Percentiles rank a stretch among this genome's conserved stretches.
phyloP scores from a whole-genome alignment of 176 grass and related monocot species.

The Urochloa ruziziensis region DNA sequence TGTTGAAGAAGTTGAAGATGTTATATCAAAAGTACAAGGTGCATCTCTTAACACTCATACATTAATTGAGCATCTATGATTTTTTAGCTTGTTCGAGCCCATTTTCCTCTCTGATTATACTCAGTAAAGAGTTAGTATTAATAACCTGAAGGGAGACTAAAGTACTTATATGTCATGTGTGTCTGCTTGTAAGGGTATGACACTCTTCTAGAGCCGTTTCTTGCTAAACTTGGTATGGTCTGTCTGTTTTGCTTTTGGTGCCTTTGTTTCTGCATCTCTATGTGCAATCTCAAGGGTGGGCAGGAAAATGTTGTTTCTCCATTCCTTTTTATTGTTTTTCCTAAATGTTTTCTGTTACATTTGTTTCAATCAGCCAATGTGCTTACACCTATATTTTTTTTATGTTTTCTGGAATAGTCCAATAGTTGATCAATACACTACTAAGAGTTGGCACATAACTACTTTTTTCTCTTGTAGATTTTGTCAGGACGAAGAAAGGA shows the following conservation, averaged over 20 bases:
- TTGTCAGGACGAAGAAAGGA: constrained; percentile 88
- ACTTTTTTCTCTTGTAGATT: constrained; percentile 52
- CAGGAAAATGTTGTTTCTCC: not conserved
- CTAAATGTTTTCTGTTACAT: not conserved
- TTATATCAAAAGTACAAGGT: constrained; percentile 94
- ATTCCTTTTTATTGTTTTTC: not conserved
- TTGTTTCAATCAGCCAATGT: not conserved
- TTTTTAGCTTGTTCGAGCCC: not conserved
- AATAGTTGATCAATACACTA: not conserved
- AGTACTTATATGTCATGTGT: not conserved
- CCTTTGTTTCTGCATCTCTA: not conserved
- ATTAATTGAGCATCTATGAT: not conserved
- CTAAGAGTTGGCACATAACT: not conserved
- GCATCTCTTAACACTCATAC: not conserved
- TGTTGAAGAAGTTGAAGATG: constrained; percentile 72
- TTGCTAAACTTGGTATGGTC: not conserved
- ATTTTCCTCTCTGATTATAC: not conserved
- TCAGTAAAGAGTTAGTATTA: not conserved
- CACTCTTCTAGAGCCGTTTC: not conserved
- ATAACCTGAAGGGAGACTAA: not conserved
- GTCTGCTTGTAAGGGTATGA: not conserved
- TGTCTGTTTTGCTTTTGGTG: not conserved
- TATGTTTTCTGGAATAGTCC: not conserved
- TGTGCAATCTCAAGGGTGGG: not conserved
- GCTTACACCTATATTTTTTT: not conserved